These are phyloP conservation scores for Penicillium daleae DNA, from an alignment of 495 filamentous ascomycete species.

Conservation along the genomic window DNA sequence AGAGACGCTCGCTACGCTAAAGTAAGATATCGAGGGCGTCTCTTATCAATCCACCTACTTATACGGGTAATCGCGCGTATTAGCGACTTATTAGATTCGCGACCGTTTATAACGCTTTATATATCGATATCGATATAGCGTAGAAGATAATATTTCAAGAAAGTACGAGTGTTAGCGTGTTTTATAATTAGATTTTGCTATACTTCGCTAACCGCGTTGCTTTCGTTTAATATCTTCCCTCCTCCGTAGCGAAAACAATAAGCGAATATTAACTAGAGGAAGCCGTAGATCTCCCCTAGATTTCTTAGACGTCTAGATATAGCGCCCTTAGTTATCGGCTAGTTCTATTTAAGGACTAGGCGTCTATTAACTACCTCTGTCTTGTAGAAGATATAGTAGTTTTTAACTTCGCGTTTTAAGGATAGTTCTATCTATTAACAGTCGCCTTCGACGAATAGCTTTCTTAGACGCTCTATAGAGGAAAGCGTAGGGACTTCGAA, in stretches of 20 bases:
- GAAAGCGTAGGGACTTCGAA: constrained; percentile 24
- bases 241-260: constrained; percentile 27
- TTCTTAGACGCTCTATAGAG: constrained; percentile 30
- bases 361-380: constrained; percentile 19
- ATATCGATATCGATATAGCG: constrained; percentile 39
- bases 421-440: constrained; percentile 28
- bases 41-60: constrained; percentile 40
- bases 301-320: constrained; percentile 26
- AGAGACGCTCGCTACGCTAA: too few species aligned
- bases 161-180: constrained; percentile 33
- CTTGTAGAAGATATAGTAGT: constrained; percentile 32
- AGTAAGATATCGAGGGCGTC: constrained; percentile 37
- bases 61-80: constrained; percentile 40
- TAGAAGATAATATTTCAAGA: constrained; percentile 44
- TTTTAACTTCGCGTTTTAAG: constrained; percentile 22
- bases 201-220: constrained; percentile 36
- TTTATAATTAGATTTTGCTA: constrained; percentile 46
- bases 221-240: constrained; percentile 30
- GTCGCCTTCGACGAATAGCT: constrained; percentile 21
- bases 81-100: constrained; percentile 30
- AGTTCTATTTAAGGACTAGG: constrained; percentile 16
- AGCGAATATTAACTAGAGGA: constrained; percentile 26
- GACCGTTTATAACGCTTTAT: constrained; percentile 35
- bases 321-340: constrained; percentile 19
- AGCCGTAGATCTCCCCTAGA: constrained; percentile 32